Evolutionary conservation across 257 asterid genomes (phyloP).

Genomic region (Capsicum chinense): DNA sequence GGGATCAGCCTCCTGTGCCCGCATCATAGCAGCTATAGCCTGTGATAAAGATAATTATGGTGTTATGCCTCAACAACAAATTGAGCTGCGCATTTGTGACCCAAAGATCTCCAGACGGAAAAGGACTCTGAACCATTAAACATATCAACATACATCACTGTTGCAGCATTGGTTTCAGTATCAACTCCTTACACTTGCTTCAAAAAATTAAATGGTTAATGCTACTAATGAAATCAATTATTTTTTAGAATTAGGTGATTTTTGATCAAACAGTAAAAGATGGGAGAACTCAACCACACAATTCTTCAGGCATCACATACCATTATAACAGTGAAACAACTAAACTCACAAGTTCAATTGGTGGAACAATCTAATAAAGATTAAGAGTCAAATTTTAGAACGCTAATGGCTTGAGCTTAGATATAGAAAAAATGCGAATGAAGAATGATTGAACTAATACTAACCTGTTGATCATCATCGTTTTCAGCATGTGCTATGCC

Average conservation of each 20-base stretch:
- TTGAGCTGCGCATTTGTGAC: neutral
- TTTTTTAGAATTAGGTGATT: neutral
- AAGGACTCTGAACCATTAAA: neutral
- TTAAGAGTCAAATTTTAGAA: neutral
- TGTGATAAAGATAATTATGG: slow-evolving; percentile 42
- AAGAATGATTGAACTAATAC: neutral
- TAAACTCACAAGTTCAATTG: slow-evolving; percentile 17
- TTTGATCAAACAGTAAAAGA: neutral
- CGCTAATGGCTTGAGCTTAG: slow-evolving; percentile 16
- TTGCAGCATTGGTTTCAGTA: slow-evolving; percentile 23
- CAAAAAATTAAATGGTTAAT: neutral
- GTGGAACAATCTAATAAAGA: neutral
- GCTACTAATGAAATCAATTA: slow-evolving; percentile 2
- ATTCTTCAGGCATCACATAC: slow-evolving; percentile 5
- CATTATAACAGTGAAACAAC: slow-evolving; percentile 18
- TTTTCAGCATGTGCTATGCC: slow-evolving; percentile 99
- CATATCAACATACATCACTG: slow-evolving; percentile 10
- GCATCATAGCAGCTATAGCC: slow-evolving; percentile 99
- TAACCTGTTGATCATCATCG: slow-evolving; percentile 98
- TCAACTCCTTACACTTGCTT: slow-evolving; percentile 11
- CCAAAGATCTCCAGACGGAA: neutral
- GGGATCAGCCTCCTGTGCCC: slow-evolving; percentile 95
- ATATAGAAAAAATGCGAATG: neutral
- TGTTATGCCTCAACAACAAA: slow-evolving; percentile 23
- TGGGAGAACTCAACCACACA: neutral